Evolutionary conservation across 2,329 filamentous ascomycete species (phyloP).

Genomic region (Albifimbria verrucaria): DNA sequence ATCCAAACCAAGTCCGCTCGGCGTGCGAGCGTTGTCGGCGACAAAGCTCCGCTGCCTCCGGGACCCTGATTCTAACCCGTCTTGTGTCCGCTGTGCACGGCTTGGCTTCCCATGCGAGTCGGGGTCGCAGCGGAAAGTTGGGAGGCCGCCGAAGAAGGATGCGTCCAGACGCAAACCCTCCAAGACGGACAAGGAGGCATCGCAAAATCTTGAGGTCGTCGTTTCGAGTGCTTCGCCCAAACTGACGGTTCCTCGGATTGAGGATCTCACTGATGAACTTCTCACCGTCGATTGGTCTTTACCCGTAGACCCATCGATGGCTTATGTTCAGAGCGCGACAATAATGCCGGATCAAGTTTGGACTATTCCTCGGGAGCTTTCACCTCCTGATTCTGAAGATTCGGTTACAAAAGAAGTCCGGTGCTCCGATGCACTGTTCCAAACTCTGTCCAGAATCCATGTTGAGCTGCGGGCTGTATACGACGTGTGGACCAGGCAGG

Average conservation of each 20-base stretch:
- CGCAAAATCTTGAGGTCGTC: conserved; percentile 12
- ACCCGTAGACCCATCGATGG: no score
- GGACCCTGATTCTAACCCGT: conserved; percentile 12
- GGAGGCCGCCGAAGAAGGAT: conserved; percentile 20
- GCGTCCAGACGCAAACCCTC: neutral
- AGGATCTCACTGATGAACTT: no score
- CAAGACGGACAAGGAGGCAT: neutral
- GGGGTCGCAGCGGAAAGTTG: conserved; percentile 27
- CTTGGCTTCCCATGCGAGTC: conserved; percentile 23
- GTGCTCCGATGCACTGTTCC: neutral
- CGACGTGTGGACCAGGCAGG: neutral
- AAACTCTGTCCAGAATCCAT: neutral
- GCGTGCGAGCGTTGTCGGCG: conserved; percentile 29
- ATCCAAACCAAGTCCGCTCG: conserved; percentile 28
- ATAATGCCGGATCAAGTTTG: no score
- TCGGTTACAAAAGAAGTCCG: neutral
- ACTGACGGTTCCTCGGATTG: no score
- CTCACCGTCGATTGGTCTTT: no score
- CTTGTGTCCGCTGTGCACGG: conserved; percentile 24
- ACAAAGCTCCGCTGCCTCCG: conserved; percentile 30
- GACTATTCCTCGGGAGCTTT: no score
- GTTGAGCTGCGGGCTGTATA: neutral
- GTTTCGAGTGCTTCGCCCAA: neutral
- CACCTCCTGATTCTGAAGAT: neutral
- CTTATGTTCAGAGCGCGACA: no score